A percentile compares a stretch with the other conserved stretches of the same genome.
These are phyloP conservation scores for Rhytidiadelphus loreus DNA, from an alignment of 225 moss, liverwort and hornwort species.

Conservation along the genomic window DNA sequence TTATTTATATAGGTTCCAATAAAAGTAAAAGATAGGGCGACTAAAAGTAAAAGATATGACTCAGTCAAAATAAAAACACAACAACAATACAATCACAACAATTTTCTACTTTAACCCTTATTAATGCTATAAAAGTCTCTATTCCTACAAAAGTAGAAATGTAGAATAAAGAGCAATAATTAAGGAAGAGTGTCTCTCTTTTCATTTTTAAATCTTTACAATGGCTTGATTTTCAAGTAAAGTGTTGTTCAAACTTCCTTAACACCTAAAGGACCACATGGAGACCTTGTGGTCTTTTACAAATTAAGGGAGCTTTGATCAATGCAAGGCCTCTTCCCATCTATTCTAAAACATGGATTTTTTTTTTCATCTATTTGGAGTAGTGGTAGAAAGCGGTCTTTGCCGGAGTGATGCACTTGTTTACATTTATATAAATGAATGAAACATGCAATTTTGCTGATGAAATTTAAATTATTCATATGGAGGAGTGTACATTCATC, in stretches of 20 bases:
- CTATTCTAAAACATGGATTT: rapidly evolving
- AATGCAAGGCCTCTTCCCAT: no score
- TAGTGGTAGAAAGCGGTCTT: rapidly evolving
- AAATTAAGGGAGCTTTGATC: rapidly evolving
- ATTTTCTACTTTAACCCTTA: no score
- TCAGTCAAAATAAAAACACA: no score
- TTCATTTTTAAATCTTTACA: neutral
- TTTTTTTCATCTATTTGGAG: neutral
- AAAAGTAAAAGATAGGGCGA: no score
- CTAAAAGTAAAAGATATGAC: no score
- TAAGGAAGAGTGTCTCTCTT: neutral
- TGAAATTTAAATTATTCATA: neutral
- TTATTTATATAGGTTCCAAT: no score
- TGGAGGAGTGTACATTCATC: neutral
- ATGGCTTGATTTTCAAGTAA: neutral
- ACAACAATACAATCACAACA: no score
- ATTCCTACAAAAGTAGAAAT: neutral
- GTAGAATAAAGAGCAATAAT: rapidly evolving
- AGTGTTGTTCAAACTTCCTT: neutral
- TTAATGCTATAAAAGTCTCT: rapidly evolving
- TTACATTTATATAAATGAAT: neutral
- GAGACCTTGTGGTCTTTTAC: no score
- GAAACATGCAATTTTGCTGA: neutral
- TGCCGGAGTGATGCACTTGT: neutral
- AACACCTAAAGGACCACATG: no score